These are phyloP conservation scores for Trifolium pratense DNA, from an alignment of 306 rosid species.

Conservation along the genomic window DNA sequence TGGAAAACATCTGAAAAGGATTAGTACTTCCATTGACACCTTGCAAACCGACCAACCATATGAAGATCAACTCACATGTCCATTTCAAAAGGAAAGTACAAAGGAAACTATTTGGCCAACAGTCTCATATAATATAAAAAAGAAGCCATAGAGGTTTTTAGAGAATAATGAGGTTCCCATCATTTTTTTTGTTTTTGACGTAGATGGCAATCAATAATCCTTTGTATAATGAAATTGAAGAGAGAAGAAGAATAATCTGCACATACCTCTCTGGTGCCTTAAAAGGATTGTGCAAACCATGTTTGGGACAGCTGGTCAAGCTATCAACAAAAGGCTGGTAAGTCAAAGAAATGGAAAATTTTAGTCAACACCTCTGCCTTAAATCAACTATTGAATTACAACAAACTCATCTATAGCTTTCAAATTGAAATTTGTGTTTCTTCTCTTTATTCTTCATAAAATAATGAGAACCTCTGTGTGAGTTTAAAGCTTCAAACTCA, in stretches of 20 bases:
- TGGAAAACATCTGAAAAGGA: too few species aligned
- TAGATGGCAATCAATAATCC: background rate
- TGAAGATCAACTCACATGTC: background rate
- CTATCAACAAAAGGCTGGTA: slow-evolving; percentile 85
- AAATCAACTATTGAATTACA: slow-evolving; percentile 25
- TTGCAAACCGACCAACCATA: too few species aligned
- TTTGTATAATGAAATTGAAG: slow-evolving; percentile 8
- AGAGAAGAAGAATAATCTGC: slow-evolving; percentile 28
- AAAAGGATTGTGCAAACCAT: slow-evolving; percentile 94
- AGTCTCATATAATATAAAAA: background rate
- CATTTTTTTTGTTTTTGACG: background rate
- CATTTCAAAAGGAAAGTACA: slow-evolving; percentile 21
- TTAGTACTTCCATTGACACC: too few species aligned
- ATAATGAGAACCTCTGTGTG: slow-evolving; percentile 14
- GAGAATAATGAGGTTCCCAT: slow-evolving; percentile 2
- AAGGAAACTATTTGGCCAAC: background rate
- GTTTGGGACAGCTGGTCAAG: slow-evolving; percentile 90
- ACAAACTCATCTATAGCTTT: slow-evolving; percentile 11
- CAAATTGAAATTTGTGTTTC: slow-evolving; percentile 8
- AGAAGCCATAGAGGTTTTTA: background rate
- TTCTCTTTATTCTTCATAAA: slow-evolving; percentile 18
- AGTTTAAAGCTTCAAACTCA: background rate
- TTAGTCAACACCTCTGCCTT: slow-evolving; percentile 29
- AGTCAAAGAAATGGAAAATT: slow-evolving; percentile 38
- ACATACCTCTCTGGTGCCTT: slow-evolving; percentile 93